These are phyloP conservation scores for Taphrina wiesneri DNA, from an alignment of 1,139 yeast genomes.

Conservation along the genomic window DNA sequence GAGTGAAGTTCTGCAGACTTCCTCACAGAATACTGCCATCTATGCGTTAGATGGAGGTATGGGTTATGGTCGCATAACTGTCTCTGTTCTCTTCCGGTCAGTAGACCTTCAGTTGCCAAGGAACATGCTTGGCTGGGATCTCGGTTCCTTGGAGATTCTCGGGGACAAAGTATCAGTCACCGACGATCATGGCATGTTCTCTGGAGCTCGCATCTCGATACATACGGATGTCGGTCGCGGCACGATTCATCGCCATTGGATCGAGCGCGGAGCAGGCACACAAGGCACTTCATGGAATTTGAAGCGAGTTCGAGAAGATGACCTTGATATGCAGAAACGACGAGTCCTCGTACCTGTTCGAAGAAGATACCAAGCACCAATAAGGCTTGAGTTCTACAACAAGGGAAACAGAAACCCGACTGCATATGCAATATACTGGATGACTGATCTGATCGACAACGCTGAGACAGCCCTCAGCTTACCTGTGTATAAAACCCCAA, in stretches of 20 bases:
- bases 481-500: constrained; percentile 29
- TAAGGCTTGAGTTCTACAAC: constrained; percentile 25
- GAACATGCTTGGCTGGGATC: constrained; percentile 34
- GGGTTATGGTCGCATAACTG: constrained; percentile 35
- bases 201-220: constrained; percentile 11
- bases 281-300: constrained; percentile 24
- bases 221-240: constrained; percentile 22
- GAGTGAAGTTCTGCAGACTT: constrained; percentile 28
- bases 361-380: constrained; percentile 28
- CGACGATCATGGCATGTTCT: constrained; percentile 8
- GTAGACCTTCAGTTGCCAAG: constrained; percentile 31
- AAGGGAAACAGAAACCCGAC: constrained; percentile 20
- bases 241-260: constrained; percentile 18
- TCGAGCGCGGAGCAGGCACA: background rate
- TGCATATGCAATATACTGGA: constrained; percentile 34
- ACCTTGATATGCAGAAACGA: background rate
- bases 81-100: constrained; percentile 33
- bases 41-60: constrained; percentile 35
- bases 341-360: constrained; percentile 31
- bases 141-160: constrained; percentile 30
- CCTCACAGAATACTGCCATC: constrained; percentile 31
- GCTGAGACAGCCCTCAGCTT: constrained; percentile 19
- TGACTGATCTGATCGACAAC: constrained; percentile 32
- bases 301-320: constrained; percentile 13
- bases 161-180: constrained; percentile 18